Conservation (phyloP, 495 filamentous ascomycete genomes). For the Aspergillus cavernicola region DNA sequence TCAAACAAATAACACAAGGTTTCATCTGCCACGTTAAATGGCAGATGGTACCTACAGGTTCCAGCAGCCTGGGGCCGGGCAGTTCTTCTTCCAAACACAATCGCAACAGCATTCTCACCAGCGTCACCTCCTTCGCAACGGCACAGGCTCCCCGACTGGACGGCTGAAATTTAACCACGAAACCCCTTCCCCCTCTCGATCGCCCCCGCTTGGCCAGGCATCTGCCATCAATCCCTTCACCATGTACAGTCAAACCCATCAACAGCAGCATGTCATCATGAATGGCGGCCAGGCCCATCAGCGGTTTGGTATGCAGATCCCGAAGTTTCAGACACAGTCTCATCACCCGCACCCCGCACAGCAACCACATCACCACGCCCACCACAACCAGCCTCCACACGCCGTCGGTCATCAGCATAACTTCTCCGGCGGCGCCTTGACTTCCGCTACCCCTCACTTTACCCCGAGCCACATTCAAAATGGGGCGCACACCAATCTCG, state of each 20-base stretch:
- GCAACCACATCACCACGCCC: conserved; percentile 69
- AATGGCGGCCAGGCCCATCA: conserved; percentile 60
- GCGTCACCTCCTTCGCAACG: conserved; percentile 52
- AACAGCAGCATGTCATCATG: conserved; percentile 78
- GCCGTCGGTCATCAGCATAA: conserved; percentile 71
- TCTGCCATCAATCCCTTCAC: conserved; percentile 61
- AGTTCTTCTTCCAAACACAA: conserved; percentile 57
- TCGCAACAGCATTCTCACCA: conserved; percentile 48
- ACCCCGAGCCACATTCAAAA: conserved; percentile 71
- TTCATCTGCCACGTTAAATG: conserved; percentile 62
- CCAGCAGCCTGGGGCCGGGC: conserved; percentile 66
- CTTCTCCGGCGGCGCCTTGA: conserved; percentile 70
- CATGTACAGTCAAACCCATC: conserved; percentile 82
- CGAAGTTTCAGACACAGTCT: conserved; percentile 66
- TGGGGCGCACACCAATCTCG: conserved; percentile 57
- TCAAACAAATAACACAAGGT: conserved; percentile 34
- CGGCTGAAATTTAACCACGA: conserved; percentile 53
- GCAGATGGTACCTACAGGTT: conserved; percentile 80
- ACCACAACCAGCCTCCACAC: conserved; percentile 69
- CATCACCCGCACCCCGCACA: conserved; percentile 71
- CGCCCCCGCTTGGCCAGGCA: conserved; percentile 60
- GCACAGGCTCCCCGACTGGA: conserved; percentile 48
- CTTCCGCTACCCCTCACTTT: conserved; percentile 72
- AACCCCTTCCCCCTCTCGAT: conserved; percentile 68
- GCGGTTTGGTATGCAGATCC: conserved; percentile 61